Evolutionary conservation across 1,139 yeast genomes (phyloP).

Genomic region (Blastobotrys elegans): DNA sequence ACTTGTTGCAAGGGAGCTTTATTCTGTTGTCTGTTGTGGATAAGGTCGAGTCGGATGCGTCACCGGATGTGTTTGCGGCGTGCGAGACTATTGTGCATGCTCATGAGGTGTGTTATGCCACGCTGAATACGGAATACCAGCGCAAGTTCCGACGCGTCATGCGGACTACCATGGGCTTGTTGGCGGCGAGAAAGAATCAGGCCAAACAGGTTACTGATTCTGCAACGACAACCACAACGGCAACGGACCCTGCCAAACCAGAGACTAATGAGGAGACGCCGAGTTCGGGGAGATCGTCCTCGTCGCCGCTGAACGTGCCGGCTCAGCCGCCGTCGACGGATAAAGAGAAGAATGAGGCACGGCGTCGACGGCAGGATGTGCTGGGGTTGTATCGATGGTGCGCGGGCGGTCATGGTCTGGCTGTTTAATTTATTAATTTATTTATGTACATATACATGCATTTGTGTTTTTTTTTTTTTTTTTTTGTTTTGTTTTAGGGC

Average conservation of each 20-base stretch:
- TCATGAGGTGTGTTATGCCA: conserved; percentile 33
- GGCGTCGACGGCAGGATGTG: conserved; percentile 28
- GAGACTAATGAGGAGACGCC: background rate
- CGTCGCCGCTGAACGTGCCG: background rate
- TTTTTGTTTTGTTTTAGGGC: background rate
- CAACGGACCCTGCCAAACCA: background rate
- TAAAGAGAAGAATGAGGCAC: conserved; percentile 20
- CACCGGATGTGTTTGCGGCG: conserved; percentile 32
- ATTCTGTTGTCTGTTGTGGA: conserved; percentile 25
- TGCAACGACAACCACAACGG: conserved; percentile 12
- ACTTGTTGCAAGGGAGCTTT: conserved; percentile 31
- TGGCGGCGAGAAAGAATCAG: conserved; percentile 9
- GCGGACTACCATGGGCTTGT: conserved; percentile 28
- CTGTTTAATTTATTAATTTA: conserved; percentile 19
- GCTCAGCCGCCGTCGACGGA: background rate
- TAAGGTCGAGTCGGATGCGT: conserved; percentile 29
- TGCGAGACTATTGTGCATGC: conserved; percentile 33
- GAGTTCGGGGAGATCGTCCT: background rate
- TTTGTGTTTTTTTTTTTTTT: background rate
- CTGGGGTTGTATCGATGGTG: conserved; percentile 31
- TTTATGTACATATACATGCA: background rate
- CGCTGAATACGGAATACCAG: conserved; percentile 33
- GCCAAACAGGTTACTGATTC: too few relatives aligned
- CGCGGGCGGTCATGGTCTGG: conserved; percentile 32
- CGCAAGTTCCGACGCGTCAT: conserved; percentile 30